Conservation (phyloP, 2,329 filamentous ascomycete genomes). For the Fusarium zealandicum region DNA sequence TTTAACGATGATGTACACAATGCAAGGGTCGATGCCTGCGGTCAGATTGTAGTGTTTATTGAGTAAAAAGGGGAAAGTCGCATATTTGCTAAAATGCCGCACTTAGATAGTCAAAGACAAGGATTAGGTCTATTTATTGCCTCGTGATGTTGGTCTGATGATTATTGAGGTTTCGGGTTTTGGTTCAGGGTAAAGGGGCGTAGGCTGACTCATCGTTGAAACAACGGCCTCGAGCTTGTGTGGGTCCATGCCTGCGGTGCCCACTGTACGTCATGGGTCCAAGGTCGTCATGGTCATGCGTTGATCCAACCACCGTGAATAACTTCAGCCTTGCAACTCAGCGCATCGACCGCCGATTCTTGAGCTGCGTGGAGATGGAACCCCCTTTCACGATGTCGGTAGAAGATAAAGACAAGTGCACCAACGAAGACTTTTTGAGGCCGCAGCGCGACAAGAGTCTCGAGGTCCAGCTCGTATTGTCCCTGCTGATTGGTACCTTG, state of each 20-base stretch:
- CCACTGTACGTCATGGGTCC: constrained; percentile 29
- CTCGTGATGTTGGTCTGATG: background rate
- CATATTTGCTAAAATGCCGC: no score
- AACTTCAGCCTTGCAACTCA: constrained; percentile 31
- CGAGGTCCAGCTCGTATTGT: constrained; percentile 74
- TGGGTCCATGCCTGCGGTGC: constrained; percentile 13
- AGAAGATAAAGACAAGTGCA: background rate
- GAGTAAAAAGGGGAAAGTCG: no score
- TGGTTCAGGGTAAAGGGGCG: background rate
- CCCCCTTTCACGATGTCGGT: constrained; percentile 11
- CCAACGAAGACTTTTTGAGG: constrained; percentile 26
- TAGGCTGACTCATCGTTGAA: constrained; percentile 2
- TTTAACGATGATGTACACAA: no score
- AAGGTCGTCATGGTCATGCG: constrained; percentile 24
- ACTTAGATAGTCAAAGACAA: no score
- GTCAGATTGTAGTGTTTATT: no score
- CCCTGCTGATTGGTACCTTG: constrained; percentile 70
- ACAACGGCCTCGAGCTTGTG: constrained; percentile 5
- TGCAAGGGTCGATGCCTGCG: no score
- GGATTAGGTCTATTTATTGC: no score
- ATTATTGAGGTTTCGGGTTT: background rate
- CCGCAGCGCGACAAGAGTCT: constrained; percentile 52
- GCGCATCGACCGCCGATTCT: constrained; percentile 14
- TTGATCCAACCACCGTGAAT: constrained; percentile 9
- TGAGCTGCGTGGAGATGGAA: constrained; percentile 7